Conservation (phyloP, 345 rosid species). For the Gynandropsis gynandra region DNA sequence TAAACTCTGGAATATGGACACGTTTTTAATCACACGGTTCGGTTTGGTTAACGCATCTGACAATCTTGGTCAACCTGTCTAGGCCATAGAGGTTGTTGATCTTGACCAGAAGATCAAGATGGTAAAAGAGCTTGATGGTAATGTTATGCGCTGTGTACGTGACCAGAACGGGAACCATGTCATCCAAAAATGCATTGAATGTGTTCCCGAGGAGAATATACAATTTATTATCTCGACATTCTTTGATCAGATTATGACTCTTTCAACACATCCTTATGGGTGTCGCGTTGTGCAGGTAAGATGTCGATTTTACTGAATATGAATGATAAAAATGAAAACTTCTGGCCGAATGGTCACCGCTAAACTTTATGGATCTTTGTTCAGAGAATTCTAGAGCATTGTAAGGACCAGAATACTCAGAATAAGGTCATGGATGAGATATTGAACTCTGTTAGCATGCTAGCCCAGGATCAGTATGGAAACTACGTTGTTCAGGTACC, state of each 20-base stretch:
- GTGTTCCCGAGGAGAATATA: slow-evolving; percentile 82
- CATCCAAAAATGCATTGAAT: slow-evolving; percentile 93
- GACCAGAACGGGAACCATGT: slow-evolving; percentile 99
- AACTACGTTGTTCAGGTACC: slow-evolving; percentile 58
- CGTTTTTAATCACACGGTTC: not conserved
- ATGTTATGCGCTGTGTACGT: slow-evolving; percentile 88
- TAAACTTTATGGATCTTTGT: not conserved
- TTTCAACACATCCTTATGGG: slow-evolving; percentile 97
- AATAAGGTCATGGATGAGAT: slow-evolving; percentile 54
- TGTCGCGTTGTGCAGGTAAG: slow-evolving; percentile 94
- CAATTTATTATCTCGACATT: slow-evolving; percentile 72
- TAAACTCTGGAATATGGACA: not conserved
- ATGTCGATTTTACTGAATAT: not conserved
- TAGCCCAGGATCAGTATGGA: slow-evolving; percentile 63
- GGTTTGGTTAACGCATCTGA: not conserved
- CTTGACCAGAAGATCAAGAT: slow-evolving; percentile 81
- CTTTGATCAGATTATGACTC: slow-evolving; percentile 78
- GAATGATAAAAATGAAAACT: not conserved
- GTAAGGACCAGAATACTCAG: slow-evolving; percentile 40
- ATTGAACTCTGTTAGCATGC: slow-evolving; percentile 45
- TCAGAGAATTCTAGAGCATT: slow-evolving; percentile 57
- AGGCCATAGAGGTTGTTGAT: slow-evolving; percentile 93
- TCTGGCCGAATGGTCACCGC: not conserved
- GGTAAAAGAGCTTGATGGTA: slow-evolving; percentile 91
- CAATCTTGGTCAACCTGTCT: not conserved